A percentile compares a stretch with the other conserved stretches of the same genome.
These are phyloP conservation scores for Triticum timopheevii DNA, from an alignment of 176 grass and related monocot species.

Conservation along the genomic window DNA sequence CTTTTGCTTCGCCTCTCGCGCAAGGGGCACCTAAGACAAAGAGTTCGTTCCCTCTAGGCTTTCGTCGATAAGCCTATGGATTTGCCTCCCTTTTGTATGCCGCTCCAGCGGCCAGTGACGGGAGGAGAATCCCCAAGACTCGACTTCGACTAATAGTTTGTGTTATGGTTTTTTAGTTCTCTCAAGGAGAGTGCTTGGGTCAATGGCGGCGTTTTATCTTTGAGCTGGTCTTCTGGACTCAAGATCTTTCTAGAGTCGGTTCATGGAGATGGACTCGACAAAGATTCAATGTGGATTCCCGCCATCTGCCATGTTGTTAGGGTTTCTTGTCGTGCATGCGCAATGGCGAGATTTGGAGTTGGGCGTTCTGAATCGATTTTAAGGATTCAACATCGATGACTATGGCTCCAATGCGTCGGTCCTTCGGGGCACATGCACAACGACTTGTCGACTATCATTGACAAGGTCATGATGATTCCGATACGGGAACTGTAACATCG, in stretches of 20 bases:
- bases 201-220: too few species aligned
- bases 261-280: accelerated
- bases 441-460: accelerated
- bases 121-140: too few species aligned
- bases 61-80: too few species aligned
- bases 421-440: accelerated
- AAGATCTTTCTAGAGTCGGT: accelerated
- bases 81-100: accelerated
- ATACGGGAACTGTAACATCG: accelerated
- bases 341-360: too few species aligned
- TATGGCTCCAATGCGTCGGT: background rate
- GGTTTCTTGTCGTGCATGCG: too few species aligned
- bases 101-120: accelerated
- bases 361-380: background rate
- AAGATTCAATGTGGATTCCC: background rate
- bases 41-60: too few species aligned
- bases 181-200: accelerated
- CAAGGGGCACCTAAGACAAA: too few species aligned
- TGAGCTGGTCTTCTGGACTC: too few species aligned
- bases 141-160: too few species aligned
- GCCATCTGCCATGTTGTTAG: accelerated
- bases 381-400: background rate
- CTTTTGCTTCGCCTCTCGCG: too few species aligned
- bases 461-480: accelerated
- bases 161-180: too few species aligned